A percentile compares a stretch with the other conserved stretches of the same genome.
Conservation (phyloP, 257 asterid species). For the Plectranthus barbatus region DNA sequence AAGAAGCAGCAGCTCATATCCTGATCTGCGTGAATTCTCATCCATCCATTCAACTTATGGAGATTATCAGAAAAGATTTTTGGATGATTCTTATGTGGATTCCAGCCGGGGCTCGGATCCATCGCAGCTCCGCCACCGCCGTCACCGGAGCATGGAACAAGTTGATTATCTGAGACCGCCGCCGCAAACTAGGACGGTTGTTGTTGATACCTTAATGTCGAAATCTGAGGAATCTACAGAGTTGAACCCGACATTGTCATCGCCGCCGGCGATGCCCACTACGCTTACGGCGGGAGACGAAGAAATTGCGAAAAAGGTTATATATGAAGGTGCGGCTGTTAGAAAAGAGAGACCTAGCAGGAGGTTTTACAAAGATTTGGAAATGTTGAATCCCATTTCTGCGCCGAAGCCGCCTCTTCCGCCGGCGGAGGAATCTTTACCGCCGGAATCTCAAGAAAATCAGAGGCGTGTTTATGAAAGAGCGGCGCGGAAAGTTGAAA, state of each 20-base stretch:
- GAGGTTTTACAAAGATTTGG: conserved; percentile 20
- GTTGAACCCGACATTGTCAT: conserved; percentile 9
- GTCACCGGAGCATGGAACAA: conserved; percentile 72
- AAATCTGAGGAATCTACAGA: conserved; percentile 6
- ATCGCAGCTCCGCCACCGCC: conserved; percentile 43
- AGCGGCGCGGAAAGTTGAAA: conserved; percentile 29
- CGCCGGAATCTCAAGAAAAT: conserved; percentile 21
- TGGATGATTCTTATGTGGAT: conserved; percentile 49
- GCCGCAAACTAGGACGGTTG: conserved; percentile 20
- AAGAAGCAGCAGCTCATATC: conserved; percentile 65
- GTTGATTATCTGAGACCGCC: no score
- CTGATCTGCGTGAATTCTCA: conserved; percentile 65
- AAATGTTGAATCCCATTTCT: conserved; percentile 19
- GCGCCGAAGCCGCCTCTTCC: conserved; percentile 25
- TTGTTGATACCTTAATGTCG: conserved; percentile 37
- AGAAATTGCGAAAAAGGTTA: conserved; percentile 4
- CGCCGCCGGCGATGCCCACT: neutral
- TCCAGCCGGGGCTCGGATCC: conserved; percentile 27
- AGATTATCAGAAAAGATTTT: conserved; percentile 35
- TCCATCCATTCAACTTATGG: conserved; percentile 25
- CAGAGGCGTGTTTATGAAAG: conserved; percentile 22
- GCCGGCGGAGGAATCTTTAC: conserved; percentile 20
- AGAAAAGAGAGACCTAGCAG: conserved; percentile 34
- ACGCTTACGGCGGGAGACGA: neutral
- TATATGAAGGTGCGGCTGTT: conserved; percentile 5